Conservation (phyloP, 2,329 filamentous ascomycete genomes). For the Simplicillium sp. region DNA sequence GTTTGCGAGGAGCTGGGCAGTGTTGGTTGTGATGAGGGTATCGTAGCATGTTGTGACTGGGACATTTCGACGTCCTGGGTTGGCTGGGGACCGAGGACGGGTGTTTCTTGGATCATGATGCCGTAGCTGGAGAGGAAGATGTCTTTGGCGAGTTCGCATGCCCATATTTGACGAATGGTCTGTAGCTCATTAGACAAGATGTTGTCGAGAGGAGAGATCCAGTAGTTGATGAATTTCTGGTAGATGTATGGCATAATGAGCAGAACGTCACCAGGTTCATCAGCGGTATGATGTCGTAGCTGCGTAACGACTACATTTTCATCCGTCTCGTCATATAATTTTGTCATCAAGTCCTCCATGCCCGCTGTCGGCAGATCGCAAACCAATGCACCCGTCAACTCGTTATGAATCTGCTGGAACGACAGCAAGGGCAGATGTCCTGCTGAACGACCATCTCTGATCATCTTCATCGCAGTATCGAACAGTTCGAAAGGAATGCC, state of each 20-base stretch:
- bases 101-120: slow-evolving; percentile 22
- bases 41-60: slow-evolving; percentile 5
- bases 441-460: too few species aligned
- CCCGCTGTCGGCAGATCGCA: slow-evolving; percentile 9
- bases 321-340: slow-evolving; percentile 16
- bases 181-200: slow-evolving; percentile 15
- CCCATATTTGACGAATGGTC: slow-evolving; percentile 14
- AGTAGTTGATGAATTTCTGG: slow-evolving; percentile 18
- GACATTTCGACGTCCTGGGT: slow-evolving; percentile 6
- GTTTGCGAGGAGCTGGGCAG: slow-evolving; percentile 1
- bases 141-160: slow-evolving; percentile 22
- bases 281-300: slow-evolving; percentile 14
- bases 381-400: slow-evolving; percentile 1
- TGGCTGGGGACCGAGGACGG: slow-evolving; percentile 15
- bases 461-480: too few species aligned
- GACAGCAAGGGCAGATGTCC: not conserved
- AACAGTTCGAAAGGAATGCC: slow-evolving; percentile 2
- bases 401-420: slow-evolving; percentile 3
- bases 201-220: slow-evolving; percentile 18
- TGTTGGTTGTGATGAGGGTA: slow-evolving; percentile 14
- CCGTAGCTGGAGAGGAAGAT: slow-evolving; percentile 24
- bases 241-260: slow-evolving; percentile 17
- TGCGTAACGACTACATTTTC: slow-evolving; percentile 19
- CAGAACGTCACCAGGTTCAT: slow-evolving; percentile 14
- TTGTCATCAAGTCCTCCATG: slow-evolving; percentile 17